Conservation (phyloP, 805 yeast species). For the Tetrapisispora pingtungensis region DNA sequence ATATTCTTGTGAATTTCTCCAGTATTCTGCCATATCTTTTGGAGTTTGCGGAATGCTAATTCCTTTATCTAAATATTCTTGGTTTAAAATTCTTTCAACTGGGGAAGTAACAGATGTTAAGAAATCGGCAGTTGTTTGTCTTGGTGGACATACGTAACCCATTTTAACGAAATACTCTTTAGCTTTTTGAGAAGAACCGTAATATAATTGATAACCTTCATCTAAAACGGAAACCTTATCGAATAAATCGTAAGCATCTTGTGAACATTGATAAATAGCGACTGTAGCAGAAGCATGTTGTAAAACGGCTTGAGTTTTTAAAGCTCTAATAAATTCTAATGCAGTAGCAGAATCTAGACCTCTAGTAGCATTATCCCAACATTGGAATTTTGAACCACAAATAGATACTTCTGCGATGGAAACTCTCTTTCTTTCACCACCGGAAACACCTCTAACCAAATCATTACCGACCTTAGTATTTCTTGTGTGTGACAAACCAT, state of each 20-base stretch:
- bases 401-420: slow-evolving; percentile 56
- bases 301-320: slow-evolving; percentile 42
- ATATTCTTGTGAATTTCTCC: slow-evolving; percentile 40
- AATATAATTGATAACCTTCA: slow-evolving; percentile 48
- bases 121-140: slow-evolving; percentile 53
- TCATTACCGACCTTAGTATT: slow-evolving; percentile 55
- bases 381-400: slow-evolving; percentile 39
- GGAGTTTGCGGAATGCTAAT: slow-evolving; percentile 43
- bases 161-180: slow-evolving; percentile 39
- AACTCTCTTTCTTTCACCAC: slow-evolving; percentile 71
- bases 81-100: slow-evolving; percentile 39
- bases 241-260: slow-evolving; percentile 52
- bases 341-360: slow-evolving; percentile 59
- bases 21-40: slow-evolving; percentile 40
- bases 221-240: slow-evolving; percentile 52
- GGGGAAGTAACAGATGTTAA: slow-evolving; percentile 49
- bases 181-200: slow-evolving; percentile 39
- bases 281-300: slow-evolving; percentile 45
- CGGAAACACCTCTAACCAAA: slow-evolving; percentile 51
- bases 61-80: slow-evolving; percentile 34
- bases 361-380: slow-evolving; percentile 57
- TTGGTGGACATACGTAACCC: slow-evolving; percentile 48
- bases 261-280: slow-evolving; percentile 54
- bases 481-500: slow-evolving; percentile 51
- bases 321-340: slow-evolving; percentile 44